phyloP scores from a whole-genome alignment of 768 basidiomycete species.

The Krasilnikovozyma curviuscula region DNA sequence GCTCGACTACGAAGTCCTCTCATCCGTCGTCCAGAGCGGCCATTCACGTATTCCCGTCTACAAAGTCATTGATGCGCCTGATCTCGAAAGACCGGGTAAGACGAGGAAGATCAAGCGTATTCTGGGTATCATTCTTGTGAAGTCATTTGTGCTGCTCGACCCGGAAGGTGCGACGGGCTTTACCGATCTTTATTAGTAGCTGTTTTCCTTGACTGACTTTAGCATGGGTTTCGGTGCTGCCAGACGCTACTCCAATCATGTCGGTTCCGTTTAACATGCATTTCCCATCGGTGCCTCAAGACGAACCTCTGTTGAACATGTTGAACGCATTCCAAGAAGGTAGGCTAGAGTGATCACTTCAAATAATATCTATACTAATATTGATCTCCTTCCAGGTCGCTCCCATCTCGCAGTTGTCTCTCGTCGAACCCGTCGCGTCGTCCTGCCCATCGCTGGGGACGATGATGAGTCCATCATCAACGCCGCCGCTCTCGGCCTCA shows the following conservation, averaged over 20 bases:
- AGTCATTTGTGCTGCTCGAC: constrained; percentile 40
- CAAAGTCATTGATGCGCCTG: constrained; percentile 43
- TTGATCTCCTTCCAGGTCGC: constrained; percentile 27
- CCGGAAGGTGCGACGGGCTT: constrained; percentile 70
- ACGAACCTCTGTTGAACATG: constrained; percentile 65
- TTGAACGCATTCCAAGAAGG: constrained; percentile 74
- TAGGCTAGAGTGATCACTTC: background rate
- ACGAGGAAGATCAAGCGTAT: background rate
- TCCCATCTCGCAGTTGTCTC: constrained; percentile 84
- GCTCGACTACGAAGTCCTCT: constrained; percentile 61
- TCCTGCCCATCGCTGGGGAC: constrained; percentile 18
- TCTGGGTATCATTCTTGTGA: too few relatives aligned
- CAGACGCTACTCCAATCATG: constrained; percentile 64
- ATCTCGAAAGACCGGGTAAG: constrained; percentile 19
- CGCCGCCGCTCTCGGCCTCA: constrained; percentile 58
- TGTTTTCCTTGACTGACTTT: background rate
- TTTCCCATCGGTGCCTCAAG: constrained; percentile 66
- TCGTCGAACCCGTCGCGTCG: constrained; percentile 35
- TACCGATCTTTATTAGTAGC: too few relatives aligned
- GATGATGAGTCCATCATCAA: constrained; percentile 39
- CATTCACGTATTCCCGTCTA: constrained; percentile 27
- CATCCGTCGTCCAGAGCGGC: constrained; percentile 54
- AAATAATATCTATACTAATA: background rate
- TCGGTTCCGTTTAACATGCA: constrained; percentile 60
- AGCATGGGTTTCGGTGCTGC: background rate